Conservation (phyloP, 2,329 filamentous ascomycete species). For the Pleoardoris graminearum region DNA sequence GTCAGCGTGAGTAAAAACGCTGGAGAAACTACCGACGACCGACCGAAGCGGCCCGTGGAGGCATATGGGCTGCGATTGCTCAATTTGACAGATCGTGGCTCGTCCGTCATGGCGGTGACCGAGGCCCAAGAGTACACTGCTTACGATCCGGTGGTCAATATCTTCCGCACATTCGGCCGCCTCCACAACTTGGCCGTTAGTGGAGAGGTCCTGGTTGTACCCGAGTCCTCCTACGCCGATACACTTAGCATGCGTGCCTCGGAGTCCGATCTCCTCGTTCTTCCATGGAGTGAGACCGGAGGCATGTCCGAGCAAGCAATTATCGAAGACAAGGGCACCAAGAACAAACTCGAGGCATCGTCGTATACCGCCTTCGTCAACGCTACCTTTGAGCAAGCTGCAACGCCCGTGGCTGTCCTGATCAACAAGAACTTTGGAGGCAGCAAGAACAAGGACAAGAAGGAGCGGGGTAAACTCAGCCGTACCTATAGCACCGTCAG, state of each 20-base stretch:
- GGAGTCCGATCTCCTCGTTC: constrained; percentile 68
- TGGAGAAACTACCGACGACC: constrained; percentile 19
- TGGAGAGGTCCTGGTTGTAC: constrained; percentile 78
- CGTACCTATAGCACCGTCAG: constrained; percentile 39
- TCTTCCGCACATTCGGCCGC: constrained; percentile 85
- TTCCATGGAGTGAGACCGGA: constrained; percentile 89
- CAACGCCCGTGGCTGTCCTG: constrained; percentile 74
- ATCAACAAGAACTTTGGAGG: constrained; percentile 72
- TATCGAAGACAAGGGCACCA: constrained; percentile 53
- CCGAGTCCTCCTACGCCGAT: constrained; percentile 76
- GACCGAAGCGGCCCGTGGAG: constrained; percentile 59
- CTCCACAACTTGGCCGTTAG: constrained; percentile 82
- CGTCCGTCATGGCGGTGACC: constrained; percentile 91
- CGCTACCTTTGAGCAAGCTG: constrained; percentile 64
- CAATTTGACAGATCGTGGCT: constrained; percentile 88
- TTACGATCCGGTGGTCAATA: constrained; percentile 82
- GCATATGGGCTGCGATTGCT: constrained; percentile 85
- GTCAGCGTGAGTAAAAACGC: constrained; percentile 30
- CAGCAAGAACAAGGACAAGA: constrained; percentile 42
- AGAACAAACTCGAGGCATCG: constrained; percentile 62
- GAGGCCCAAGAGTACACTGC: constrained; percentile 71
- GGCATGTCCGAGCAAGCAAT: constrained; percentile 68
- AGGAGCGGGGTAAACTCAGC: constrained; percentile 25
- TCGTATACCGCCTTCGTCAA: constrained; percentile 76
- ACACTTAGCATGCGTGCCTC: constrained; percentile 68